Evolutionary conservation across 75 land plant species (phyloP), one percentile per base, ranked within the genome.

Genomic region (Larix kaempferi): DNA sequence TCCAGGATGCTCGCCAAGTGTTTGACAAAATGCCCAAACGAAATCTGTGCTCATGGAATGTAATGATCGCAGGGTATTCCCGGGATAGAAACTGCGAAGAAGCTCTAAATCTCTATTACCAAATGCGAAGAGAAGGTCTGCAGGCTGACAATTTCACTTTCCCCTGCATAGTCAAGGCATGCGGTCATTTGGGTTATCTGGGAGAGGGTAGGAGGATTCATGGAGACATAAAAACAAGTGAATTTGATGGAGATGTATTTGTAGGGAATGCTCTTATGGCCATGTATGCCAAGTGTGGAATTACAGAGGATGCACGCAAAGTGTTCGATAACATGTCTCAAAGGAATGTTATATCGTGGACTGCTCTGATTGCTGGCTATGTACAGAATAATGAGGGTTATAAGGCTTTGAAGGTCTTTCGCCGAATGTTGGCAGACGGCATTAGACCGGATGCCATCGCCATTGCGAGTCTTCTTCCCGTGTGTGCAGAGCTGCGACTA

Each of bases 271-370:
- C 74, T 0, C 56, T 78, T 25, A 5, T 78, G 10, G 57, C 41
- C 26, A 69, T 78, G 75, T 78, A 78, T 78, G 22, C 75, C 4
- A 78, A 78, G 54, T 69, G 57, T 49, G 74, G 52, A 13, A 16
- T 11, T 19, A 3, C 39, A 13, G 75, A 69, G 5, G 33, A 71
- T 22, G 79, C 55, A 16, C 72, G 37, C 75, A 71, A 49, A 44
- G 26, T 71, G 35, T 78, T 78, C 27, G 49, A 71, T 3, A 71
- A 73, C 3, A 19, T 78, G 58, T 59, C 80, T 27, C 26, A 73
- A 22, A 33, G 33, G 14, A 57, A 86, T 74, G 74, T 79, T 11
- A 54, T 83, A n/a, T 83, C 86, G 1, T 89, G 91, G 88, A 86
- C 81, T 66, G 64, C 81, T 21, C 16, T 89, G 60, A 86, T 89